Conservation (phyloP, 2,329 filamentous ascomycete genomes). For the Cladosporium austrohemisphaericum region DNA sequence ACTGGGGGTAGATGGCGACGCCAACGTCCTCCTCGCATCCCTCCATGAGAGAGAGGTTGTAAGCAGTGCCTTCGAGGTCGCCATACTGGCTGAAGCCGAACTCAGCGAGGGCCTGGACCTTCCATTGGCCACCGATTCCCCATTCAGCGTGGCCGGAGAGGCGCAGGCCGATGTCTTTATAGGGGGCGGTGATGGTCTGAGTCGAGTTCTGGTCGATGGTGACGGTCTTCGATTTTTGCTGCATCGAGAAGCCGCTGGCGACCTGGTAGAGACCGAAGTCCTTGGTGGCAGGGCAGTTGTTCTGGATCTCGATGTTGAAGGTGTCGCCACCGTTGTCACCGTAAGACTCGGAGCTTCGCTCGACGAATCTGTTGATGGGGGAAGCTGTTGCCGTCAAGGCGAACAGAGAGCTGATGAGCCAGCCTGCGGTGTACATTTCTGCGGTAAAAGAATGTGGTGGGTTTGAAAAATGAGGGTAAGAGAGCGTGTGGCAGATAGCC, state of each 20-base stretch:
- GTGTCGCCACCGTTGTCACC: conserved; percentile 16
- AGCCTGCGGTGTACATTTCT: conserved; percentile 10
- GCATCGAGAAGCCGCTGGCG: conserved; percentile 24
- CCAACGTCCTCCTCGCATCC: conserved; percentile 26
- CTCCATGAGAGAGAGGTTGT: conserved; percentile 25
- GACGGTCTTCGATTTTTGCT: conserved; percentile 20
- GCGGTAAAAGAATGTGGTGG: conserved; percentile 1
- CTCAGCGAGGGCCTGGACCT: conserved; percentile 27
- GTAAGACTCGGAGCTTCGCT: conserved; percentile 8
- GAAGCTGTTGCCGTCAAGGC: conserved; percentile 14
- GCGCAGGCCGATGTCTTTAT: conserved; percentile 26
- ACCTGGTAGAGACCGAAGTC: conserved; percentile 28
- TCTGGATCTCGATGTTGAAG: conserved; percentile 27
- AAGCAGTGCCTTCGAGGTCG: conserved; percentile 21
- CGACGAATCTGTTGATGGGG: conserved; percentile 10
- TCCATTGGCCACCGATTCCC: conserved; percentile 27
- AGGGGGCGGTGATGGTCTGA: conserved; percentile 22
- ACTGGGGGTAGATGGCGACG: conserved; percentile 22
- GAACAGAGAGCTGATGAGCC: conserved; percentile 10
- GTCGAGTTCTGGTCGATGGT: conserved; percentile 18
- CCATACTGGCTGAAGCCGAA: conserved; percentile 26
- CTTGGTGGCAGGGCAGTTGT: conserved; percentile 27
- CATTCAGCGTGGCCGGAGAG: conserved; percentile 28
- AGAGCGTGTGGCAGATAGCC: neutral
- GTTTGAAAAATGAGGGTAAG: neutral